phyloP scores from a whole-genome alignment of 495 filamentous ascomycete species.

The Penicillium cosmopolitanum region DNA sequence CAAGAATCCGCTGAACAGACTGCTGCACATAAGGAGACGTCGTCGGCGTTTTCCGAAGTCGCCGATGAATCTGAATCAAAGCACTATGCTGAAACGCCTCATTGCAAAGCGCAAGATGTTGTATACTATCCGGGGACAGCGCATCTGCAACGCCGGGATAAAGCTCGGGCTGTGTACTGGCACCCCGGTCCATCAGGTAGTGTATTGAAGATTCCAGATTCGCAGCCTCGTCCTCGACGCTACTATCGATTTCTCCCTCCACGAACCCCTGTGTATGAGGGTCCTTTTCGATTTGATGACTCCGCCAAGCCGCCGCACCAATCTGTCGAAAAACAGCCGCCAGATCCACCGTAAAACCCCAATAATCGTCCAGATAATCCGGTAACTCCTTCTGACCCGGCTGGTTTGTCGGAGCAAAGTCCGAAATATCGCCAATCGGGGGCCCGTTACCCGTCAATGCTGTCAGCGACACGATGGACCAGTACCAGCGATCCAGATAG shows the following conservation, averaged over 20 bases:
- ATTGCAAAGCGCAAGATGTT: constrained; percentile 49
- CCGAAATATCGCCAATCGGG: constrained; percentile 39
- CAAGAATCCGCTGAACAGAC: constrained; percentile 47
- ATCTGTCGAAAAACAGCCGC: constrained; percentile 48
- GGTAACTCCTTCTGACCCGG: constrained; percentile 26
- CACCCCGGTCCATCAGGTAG: constrained; percentile 41
- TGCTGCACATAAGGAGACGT: constrained; percentile 41
- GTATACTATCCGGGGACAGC: constrained; percentile 38
- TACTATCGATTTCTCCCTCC: constrained; percentile 27
- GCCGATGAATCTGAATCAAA: constrained; percentile 49
- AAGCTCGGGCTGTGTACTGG: constrained; percentile 36
- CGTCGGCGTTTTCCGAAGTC: constrained; percentile 41
- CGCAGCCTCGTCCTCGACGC: constrained; percentile 34
- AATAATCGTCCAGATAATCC: constrained; percentile 53
- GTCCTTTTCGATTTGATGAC: constrained; percentile 26
- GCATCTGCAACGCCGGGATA: constrained; percentile 46
- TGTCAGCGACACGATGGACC: constrained; percentile 51
- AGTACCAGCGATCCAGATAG: constrained; percentile 52
- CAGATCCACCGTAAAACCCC: constrained; percentile 49
- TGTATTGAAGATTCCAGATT: constrained; percentile 40
- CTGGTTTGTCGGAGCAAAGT: constrained; percentile 22
- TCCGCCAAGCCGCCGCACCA: constrained; percentile 47
- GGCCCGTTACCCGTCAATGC: constrained; percentile 51
- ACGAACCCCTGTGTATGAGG: constrained; percentile 15
- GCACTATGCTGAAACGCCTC: constrained; percentile 52